phyloP scores from a whole-genome alignment of 129 eudicot species.

The Flaveria robusta region DNA sequence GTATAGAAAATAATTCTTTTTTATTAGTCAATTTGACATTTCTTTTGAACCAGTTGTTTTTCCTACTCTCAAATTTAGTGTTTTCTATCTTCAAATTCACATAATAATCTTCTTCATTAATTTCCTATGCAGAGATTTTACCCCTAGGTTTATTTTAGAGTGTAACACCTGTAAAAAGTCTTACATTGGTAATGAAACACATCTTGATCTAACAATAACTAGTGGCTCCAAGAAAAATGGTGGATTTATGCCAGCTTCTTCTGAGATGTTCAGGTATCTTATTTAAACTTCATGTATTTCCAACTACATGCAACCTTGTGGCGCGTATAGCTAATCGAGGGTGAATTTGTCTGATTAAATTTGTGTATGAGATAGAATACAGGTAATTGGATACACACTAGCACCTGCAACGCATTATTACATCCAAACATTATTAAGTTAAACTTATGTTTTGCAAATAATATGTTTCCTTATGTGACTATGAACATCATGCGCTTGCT shows the following conservation, averaged over 20 bases:
- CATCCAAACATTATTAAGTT: background rate
- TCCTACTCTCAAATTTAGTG: background rate
- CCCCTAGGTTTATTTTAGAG: constrained; percentile 47
- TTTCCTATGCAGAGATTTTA: constrained; percentile 49
- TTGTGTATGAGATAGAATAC: background rate
- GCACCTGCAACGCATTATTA: background rate
- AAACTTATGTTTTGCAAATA: background rate
- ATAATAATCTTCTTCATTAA: constrained; percentile 8
- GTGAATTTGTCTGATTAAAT: background rate
- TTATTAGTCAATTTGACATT: background rate
- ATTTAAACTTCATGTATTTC: background rate
- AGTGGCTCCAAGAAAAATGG: constrained; percentile 70
- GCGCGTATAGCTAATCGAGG: background rate
- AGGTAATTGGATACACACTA: background rate
- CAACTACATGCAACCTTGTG: background rate
- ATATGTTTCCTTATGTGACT: background rate
- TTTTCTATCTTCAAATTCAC: background rate
- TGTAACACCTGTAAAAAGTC: constrained; percentile 65
- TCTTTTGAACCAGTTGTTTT: background rate
- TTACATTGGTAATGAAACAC: constrained; percentile 63
- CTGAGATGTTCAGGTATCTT: constrained; percentile 83
- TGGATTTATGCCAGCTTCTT: constrained; percentile 65
- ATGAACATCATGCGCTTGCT: constrained; percentile 24
- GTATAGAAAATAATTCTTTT: background rate
- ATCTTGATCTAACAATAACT: constrained; percentile 71